Evolutionary conservation across 208 protist species (phyloP), one percentile per base, ranked within the genome.

Genomic region (Leishmania aethiopica): DNA sequence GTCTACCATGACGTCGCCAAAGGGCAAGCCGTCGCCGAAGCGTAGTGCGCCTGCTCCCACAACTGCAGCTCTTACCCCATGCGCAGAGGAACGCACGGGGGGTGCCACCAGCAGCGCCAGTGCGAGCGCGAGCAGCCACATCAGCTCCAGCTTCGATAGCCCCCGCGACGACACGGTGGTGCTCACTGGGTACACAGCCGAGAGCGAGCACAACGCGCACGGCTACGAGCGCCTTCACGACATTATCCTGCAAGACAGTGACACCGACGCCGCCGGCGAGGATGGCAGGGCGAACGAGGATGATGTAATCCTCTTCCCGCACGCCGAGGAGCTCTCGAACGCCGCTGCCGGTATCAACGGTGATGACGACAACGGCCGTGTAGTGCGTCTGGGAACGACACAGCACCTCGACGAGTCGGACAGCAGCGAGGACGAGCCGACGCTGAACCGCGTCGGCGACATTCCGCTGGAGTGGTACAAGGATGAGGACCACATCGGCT

Each of bases 381-480:
- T 96, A 35, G 84, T 98, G 71, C 92, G 88, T 32, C 80, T 98
- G 15, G 95, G 95, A 25, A 92, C 88, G 25, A 91, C 83, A 19
- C 93, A 97, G 86, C 89, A 93, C 57, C 80, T 95, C 17, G 93
- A 96, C 10, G 93, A 98, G 84, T 91, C 85, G 28, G 95, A 98
- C 87, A 97, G 93, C 79, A 97, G 93, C 84, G 96, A 99, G 78
- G 96, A 97, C 72, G 94, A 98, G 76, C 92, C 90, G 13, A 91
- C 87, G 69, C 92, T 98, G 15, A 99, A 98, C 84, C 95, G 95
- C 59, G 92, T 98, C 3, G 97, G 97, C 17, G 96, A 99, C 85
- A 95, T 99, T 64, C 97, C 97, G 37, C 80, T 99, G 47, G 95
- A 97, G 89, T 99, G 97, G 97, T 99, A 99, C 88, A 95, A 98